Evolutionary conservation across 1,139 yeast genomes (phyloP).

Genomic region (Taphrina deformans): DNA sequence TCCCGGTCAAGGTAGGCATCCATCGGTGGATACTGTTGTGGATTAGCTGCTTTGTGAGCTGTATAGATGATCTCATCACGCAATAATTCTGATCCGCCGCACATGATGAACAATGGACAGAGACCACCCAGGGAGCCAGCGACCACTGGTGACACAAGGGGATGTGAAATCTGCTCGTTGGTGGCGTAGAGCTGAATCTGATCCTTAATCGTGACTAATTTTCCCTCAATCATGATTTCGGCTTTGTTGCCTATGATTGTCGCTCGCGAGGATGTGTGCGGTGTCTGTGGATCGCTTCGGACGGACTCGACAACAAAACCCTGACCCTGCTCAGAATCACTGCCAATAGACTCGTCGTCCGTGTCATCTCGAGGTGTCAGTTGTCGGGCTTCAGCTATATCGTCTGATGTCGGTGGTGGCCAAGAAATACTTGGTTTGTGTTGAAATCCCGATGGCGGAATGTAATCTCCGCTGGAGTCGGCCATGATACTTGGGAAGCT

Average conservation of each 20-base stretch:
- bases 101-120: constrained; percentile 30
- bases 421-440: constrained; percentile 33
- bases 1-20: constrained; percentile 25
- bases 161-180: constrained; percentile 33
- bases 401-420: constrained; percentile 33
- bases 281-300: neutral
- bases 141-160: constrained; percentile 32
- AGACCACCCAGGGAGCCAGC: constrained; percentile 34
- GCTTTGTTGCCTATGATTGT: constrained; percentile 19
- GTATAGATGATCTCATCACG: constrained; percentile 34
- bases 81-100: constrained; percentile 33
- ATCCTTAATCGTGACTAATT: constrained; percentile 18
- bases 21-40: constrained; percentile 20
- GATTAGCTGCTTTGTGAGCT: constrained; percentile 32
- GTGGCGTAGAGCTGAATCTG: constrained; percentile 35
- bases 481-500: constrained; percentile 38
- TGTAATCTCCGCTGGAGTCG: constrained; percentile 37
- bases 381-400: constrained; percentile 26
- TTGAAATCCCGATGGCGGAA: constrained; percentile 37
- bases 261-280: constrained; percentile 1
- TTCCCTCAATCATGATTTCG: constrained; percentile 24
- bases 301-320: constrained; percentile 18
- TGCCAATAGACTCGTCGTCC: neutral
- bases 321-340: constrained; percentile 3
- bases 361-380: neutral